Base-by-base conservation (phyloP, 805 yeast species). In the Wickerhamomyces canadensis region DNA sequence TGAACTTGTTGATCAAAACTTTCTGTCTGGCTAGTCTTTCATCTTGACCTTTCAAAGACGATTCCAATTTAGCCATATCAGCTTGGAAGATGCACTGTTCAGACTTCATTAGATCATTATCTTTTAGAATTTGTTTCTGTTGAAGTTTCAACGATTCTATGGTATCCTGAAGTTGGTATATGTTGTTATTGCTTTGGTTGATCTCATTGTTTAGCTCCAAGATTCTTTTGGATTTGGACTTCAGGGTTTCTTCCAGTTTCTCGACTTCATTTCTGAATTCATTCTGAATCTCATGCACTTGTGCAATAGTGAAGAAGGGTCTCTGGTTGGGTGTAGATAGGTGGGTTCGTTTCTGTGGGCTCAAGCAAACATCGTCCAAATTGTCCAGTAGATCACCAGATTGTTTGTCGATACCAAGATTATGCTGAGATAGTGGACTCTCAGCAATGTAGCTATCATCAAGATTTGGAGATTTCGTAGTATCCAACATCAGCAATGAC, bases 211-310 rank as follows among this genome's bases (percentile, higher is more conserved):
- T 51, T 18, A 55, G 40, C 16, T 40, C 35, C 16, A 44, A 6
- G 10, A 48, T 35, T 4, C 38, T 17, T 1, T 21, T 14, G 1
- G 50, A 42, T 30, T 55, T 54, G 12, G 32, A 37, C 22, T 44
- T 45, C 24, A 58, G 34, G 11, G 34, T 38, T 6, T 43, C 39
- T 19, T 46, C 46, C 13, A 57, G 34, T 14, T 46, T 44, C n/a
- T 40, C 48, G 27, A 46, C 46, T 17, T 54, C 50, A 13, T 27
- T 33, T 34, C 41, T 47, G 38, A 52, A 54, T 12, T 47, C 57
- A 6, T 43, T 37, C 36, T 54, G 58, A 27, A 54, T 50, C 18
- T 51, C 52, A 27, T 55, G 53, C 8, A 56, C 50, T 29, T 56
- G 59, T 2, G 40, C 17, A 14, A 55, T 48, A 5, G 60, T 44